Base-by-base conservation (phyloP, 2,329 filamentous ascomycete genomes). In the Nakataea oryzae region DNA sequence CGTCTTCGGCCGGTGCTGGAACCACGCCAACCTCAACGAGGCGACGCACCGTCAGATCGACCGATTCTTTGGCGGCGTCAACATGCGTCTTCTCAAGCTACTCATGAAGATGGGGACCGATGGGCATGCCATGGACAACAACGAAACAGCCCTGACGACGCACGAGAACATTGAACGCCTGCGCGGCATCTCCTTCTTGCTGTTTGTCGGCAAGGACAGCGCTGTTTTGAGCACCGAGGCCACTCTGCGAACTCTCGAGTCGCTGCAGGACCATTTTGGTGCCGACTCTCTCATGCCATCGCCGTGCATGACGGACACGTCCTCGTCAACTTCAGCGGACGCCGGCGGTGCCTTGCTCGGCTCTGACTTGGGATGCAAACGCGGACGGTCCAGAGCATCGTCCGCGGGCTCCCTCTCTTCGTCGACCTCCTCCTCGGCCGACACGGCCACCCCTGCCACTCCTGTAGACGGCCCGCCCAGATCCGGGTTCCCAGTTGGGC, bases 1-100 rank as follows among this genome's bases (percentile, higher is more conserved):
- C 28, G 78, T 84, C 17, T 88, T 87, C 66, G 86, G 85, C 47
- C 79, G 83, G 64, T 83, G 78, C 72, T 89, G 85, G 85, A 85
- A 80, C 68, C 86, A 89, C 71, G 70, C 67, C 3, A 88, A 88
- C 70, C 78, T 88, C 32, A 88, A 87, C 73, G 82, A 83, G 72
- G 83, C 81, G 3, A 89, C 86, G 2, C 86, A 88, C 71, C 74
- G 79, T 0, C 80, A 86, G 68, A 80, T 87, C 58, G 79, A 84
- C 69, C 78, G 80, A 34, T 84, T 87, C 72, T 82, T 88, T 62
- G 82, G 82, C 66, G 86, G 86, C 61, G 80, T 85, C 61, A 84
- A 82, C 70, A 86, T 86, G 82, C 78, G 76, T 1, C 73, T 82
- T 64, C 75, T 87, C 59, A 70, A 78, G 47, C 74, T 85, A 63